A percentile compares a stretch with the other conserved stretches of the same genome.
Conservation (phyloP, 805 yeast genomes). For the Spathaspora hagerdaliae region DNA sequence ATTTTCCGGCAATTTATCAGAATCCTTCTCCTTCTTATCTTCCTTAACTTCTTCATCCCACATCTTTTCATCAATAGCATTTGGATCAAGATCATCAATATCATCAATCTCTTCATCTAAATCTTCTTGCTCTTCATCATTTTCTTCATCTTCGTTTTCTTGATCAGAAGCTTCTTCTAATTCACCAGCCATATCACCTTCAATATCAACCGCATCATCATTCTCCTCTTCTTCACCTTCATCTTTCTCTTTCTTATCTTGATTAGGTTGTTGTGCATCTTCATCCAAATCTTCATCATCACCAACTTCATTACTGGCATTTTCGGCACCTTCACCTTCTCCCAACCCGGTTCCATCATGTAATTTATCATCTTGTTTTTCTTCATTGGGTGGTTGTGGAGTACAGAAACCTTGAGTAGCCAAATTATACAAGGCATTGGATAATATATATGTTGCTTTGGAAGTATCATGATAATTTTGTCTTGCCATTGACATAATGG, state of each 20-base stretch:
- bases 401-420: constrained; percentile 87
- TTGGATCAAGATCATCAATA: constrained; percentile 85
- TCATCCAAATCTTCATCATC: constrained; percentile 89
- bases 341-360: constrained; percentile 92
- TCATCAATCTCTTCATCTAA: constrained; percentile 88
- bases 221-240: constrained; percentile 66
- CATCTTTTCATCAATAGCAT: constrained; percentile 94
- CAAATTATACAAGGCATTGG: constrained; percentile 52
- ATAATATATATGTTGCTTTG: constrained; percentile 58
- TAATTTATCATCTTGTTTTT: constrained; percentile 53
- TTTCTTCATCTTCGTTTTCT: constrained; percentile 54
- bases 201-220: constrained; percentile 89
- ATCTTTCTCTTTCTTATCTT: constrained; percentile 60
- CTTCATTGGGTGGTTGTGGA: constrained; percentile 73
- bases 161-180: constrained; percentile 74
- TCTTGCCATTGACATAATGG: constrained; percentile 42
- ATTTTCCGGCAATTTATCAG: constrained; percentile 64
- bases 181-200: constrained; percentile 96
- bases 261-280: constrained; percentile 70
- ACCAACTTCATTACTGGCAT: constrained; percentile 78
- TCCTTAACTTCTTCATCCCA: constrained; percentile 92
- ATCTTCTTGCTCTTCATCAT: constrained; percentile 53
- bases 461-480: constrained; percentile 50
- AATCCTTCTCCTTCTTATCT: constrained; percentile 74
- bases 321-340: constrained; percentile 84